A percentile compares a stretch with the other conserved stretches of the same genome.
These are phyloP conservation scores for Chalaropsis ovoidea DNA, from an alignment of 2,329 filamentous ascomycete species.

Conservation along the genomic window DNA sequence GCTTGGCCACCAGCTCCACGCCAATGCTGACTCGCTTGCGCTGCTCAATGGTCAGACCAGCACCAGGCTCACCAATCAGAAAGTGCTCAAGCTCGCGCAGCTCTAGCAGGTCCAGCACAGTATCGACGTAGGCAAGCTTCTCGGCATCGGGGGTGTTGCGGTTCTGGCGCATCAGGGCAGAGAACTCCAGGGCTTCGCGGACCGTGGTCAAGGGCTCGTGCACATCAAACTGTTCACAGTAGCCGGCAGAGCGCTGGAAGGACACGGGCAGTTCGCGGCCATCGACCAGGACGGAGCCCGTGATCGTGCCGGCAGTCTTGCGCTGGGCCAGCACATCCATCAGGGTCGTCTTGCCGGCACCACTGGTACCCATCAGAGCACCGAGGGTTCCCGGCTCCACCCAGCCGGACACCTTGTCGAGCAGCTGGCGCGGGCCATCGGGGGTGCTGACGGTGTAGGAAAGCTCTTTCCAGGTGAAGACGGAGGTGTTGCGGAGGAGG, in stretches of 20 bases:
- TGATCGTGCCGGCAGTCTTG: slow-evolving; percentile 66
- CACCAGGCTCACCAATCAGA: slow-evolving; percentile 42
- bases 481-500: slow-evolving; percentile 52
- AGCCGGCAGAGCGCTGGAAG: slow-evolving; percentile 70
- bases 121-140: slow-evolving; percentile 66
- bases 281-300: slow-evolving; percentile 66
- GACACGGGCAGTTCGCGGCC: slow-evolving; percentile 59
- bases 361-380: slow-evolving; percentile 70
- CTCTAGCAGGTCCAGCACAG: slow-evolving; percentile 58
- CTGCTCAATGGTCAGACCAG: slow-evolving; percentile 44
- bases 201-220: slow-evolving; percentile 65
- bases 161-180: slow-evolving; percentile 56
- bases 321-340: slow-evolving; percentile 72
- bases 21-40: slow-evolving; percentile 49
- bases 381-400: slow-evolving; percentile 70
- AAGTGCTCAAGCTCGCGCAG: slow-evolving; percentile 41
- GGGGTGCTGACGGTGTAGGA: slow-evolving; percentile 54
- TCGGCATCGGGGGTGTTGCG: slow-evolving; percentile 52
- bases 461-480: slow-evolving; percentile 67
- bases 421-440: slow-evolving; percentile 52
- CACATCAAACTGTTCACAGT: slow-evolving; percentile 72
- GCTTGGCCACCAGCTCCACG: slow-evolving; percentile 52
- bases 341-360: slow-evolving; percentile 77
- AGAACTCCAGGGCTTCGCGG: slow-evolving; percentile 65
- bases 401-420: slow-evolving; percentile 75